Conservation (phyloP, 2,329 filamentous ascomycete species). For the Monosporascus sp. region DNA sequence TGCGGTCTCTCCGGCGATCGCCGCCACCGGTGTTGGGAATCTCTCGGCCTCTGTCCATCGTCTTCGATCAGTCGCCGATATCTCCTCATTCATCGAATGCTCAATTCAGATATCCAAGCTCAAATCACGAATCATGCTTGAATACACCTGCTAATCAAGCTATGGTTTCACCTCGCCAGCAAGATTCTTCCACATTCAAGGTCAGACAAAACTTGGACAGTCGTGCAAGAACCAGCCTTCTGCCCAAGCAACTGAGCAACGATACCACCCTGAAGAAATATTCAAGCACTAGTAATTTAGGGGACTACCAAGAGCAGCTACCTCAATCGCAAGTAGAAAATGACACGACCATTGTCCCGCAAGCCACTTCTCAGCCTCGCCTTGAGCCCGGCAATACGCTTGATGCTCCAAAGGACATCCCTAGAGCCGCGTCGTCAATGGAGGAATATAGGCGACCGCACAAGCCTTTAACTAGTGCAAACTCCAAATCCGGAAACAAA, state of each 20-base stretch:
- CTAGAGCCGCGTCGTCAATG: neutral
- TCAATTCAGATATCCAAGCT: conserved; percentile 1
- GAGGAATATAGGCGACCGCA: neutral
- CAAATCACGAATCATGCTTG: neutral
- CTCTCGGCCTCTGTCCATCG: conserved; percentile 48
- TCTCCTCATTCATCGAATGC: conserved; percentile 16
- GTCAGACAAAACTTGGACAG: neutral
- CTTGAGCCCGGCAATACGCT: neutral
- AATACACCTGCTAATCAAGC: neutral
- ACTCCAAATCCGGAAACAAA: neutral
- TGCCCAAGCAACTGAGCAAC: neutral
- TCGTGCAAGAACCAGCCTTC: neutral
- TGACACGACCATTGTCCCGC: neutral
- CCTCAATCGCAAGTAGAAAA: neutral
- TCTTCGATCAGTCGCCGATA: conserved; percentile 45
- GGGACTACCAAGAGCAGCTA: neutral
- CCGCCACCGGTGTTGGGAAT: conserved; percentile 43
- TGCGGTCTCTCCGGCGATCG: conserved; percentile 26
- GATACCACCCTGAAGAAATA: neutral
- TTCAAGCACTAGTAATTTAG: neutral
- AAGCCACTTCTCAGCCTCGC: neutral
- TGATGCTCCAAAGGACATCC: neutral
- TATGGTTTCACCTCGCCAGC: neutral
- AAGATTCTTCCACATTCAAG: neutral
- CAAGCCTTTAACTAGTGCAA: neutral